Evolutionary conservation across 2,329 filamentous ascomycete species (phyloP).

Genomic region (Fusarium proliferatum): DNA sequence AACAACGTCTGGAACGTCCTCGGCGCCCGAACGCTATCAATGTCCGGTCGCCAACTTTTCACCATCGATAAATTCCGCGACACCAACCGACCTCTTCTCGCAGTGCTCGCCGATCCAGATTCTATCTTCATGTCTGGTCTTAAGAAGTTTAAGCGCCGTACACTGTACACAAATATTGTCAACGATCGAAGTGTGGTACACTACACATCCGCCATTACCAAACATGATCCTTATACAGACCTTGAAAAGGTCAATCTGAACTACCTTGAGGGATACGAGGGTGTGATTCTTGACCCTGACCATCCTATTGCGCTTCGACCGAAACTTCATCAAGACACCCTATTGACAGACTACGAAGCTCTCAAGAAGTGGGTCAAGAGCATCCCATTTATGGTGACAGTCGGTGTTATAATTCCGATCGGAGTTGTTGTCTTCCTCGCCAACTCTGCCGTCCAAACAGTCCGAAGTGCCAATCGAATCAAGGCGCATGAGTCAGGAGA

Average conservation of each 20-base stretch:
- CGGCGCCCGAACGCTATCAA: constrained; percentile 82
- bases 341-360: constrained; percentile 49
- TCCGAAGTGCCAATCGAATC: constrained; percentile 80
- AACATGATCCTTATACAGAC: constrained; percentile 80
- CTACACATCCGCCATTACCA: constrained; percentile 84
- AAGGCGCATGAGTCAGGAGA: constrained; percentile 78
- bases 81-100: constrained; percentile 82
- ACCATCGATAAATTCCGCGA: constrained; percentile 86
- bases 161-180: constrained; percentile 85
- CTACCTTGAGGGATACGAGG: constrained; percentile 77
- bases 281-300: constrained; percentile 77
- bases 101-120: constrained; percentile 82
- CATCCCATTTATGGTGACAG: constrained; percentile 71
- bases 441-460: constrained; percentile 81
- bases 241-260: constrained; percentile 75
- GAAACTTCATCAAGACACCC: constrained; percentile 44
- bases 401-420: constrained; percentile 79
- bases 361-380: constrained; percentile 57
- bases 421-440: constrained; percentile 76
- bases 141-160: constrained; percentile 78
- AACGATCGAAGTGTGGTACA: constrained; percentile 87
- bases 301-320: constrained; percentile 67
- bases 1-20: constrained; percentile 84
- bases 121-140: constrained; percentile 89
- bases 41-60: constrained; percentile 88